Conservation (phyloP, 305 asterid genomes). For the Plantago lanceolata region DNA sequence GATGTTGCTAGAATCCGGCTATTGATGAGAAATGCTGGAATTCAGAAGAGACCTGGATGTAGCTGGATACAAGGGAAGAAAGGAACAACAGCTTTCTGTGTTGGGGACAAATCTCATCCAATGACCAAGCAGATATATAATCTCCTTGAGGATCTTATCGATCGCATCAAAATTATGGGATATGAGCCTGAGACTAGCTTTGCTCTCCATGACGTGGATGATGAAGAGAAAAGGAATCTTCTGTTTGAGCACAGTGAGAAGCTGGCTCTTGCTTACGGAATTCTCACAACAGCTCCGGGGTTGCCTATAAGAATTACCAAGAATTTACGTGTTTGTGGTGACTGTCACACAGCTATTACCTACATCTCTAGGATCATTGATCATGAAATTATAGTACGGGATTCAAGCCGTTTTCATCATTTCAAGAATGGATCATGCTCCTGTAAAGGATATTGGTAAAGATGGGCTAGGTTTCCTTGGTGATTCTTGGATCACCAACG, state of each 20-base stretch:
- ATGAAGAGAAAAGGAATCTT: constrained; percentile 78
- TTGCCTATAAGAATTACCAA: constrained; percentile 78
- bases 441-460: constrained; percentile 66
- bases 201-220: constrained; percentile 88
- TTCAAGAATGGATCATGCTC: constrained; percentile 79
- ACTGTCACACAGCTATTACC: constrained; percentile 61
- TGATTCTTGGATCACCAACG: too few species aligned
- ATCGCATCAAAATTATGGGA: constrained; percentile 61
- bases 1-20: constrained; percentile 69
- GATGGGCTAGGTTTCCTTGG: constrained; percentile 10
- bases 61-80: constrained; percentile 88
- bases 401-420: constrained; percentile 83
- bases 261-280: constrained; percentile 81
- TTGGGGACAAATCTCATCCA: constrained; percentile 76
- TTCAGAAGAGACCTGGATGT: constrained; percentile 81
- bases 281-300: constrained; percentile 64
- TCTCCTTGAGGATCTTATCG: constrained; percentile 56
- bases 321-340: constrained; percentile 83
- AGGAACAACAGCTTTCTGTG: constrained; percentile 56
- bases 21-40: constrained; percentile 65
- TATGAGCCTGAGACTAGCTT: constrained; percentile 70
- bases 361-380: constrained; percentile 63
- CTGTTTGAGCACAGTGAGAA: constrained; percentile 82
- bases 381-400: constrained; percentile 71
- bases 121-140: constrained; percentile 54